Conservation (phyloP, 2,329 filamentous ascomycete genomes). For the Fusarium sp. region DNA sequence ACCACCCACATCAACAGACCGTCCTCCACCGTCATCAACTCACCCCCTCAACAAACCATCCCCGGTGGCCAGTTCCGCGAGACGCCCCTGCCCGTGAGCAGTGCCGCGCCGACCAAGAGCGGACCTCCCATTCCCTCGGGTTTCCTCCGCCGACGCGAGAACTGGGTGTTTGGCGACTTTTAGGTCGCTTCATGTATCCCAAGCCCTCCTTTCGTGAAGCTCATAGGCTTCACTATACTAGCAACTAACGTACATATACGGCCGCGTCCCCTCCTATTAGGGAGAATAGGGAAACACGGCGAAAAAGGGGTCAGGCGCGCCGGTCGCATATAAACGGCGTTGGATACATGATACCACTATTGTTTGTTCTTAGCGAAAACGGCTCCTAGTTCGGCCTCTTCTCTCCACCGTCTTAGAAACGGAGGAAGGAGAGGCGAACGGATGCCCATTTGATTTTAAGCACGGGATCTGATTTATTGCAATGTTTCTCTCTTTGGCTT, state of each 20-base stretch:
- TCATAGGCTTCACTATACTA: background rate
- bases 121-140: constrained; percentile 32
- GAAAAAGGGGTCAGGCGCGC: constrained; percentile 24
- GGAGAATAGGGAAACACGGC: background rate
- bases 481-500: constrained; percentile 24
- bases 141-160: constrained; percentile 39
- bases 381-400: background rate
- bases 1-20: constrained; percentile 27
- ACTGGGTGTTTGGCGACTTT: constrained; percentile 42
- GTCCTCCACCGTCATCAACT: constrained; percentile 4
- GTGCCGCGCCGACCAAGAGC: constrained; percentile 7
- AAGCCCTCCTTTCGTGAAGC: background rate
- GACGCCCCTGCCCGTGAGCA: constrained; percentile 20
- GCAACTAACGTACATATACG: constrained; percentile 31
- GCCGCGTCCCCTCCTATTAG: constrained; percentile 5
- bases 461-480: constrained; percentile 27
- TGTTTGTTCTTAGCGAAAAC: constrained; percentile 20
- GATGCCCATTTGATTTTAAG: constrained; percentile 14
- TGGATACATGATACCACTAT: constrained; percentile 46
- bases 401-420: constrained; percentile 8
- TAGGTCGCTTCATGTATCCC: constrained; percentile 17
- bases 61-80: constrained; percentile 42
- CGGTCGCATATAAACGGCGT: constrained; percentile 44
- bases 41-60: constrained; percentile 22
- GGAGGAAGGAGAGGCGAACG: background rate